Evolutionary conservation across 2,329 filamentous ascomycete genomes (phyloP).

Genomic region (Fusarium dimerum): DNA sequence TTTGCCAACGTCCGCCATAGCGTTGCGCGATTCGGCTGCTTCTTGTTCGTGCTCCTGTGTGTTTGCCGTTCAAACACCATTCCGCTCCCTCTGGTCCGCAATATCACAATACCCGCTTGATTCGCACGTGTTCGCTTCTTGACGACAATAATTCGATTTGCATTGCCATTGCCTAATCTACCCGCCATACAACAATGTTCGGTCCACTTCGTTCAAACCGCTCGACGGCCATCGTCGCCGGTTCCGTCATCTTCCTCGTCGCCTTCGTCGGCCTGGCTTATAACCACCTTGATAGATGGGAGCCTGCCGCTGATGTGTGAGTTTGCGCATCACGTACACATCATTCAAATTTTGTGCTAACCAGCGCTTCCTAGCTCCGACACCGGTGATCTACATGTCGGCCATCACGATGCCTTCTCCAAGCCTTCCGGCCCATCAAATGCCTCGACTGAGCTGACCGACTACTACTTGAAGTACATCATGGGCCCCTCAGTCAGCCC

Average conservation of each 20-base stretch:
- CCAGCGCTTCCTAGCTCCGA: conserved; percentile 13
- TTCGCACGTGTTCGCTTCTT: neutral
- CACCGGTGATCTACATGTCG: conserved; percentile 21
- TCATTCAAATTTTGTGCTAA: neutral
- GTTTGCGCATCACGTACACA: neutral
- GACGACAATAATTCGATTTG: neutral
- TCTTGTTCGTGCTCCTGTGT: neutral
- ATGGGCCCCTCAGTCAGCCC: conserved; percentile 33
- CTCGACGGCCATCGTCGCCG: conserved; percentile 31
- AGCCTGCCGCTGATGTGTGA: conserved; percentile 27
- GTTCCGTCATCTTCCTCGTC: conserved; percentile 34
- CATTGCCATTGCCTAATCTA: neutral
- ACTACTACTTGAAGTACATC: conserved; percentile 36
- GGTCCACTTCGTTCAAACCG: conserved; percentile 34
- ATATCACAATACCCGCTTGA: neutral
- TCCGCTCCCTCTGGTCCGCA: neutral
- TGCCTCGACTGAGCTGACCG: conserved; percentile 27
- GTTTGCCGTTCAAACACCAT: neutral
- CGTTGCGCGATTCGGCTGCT: neutral
- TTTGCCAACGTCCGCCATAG: neutral
- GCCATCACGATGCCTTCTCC: conserved; percentile 17
- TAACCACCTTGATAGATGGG: conserved; percentile 34
- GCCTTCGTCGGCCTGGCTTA: conserved; percentile 35
- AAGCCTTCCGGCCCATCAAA: conserved; percentile 17
- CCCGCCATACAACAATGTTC: conserved; percentile 32